Percentiles rank a stretch among this genome's conserved stretches.
Conservation (phyloP, 106 monocot genomes). For the Apostasia shenzhenica region DNA sequence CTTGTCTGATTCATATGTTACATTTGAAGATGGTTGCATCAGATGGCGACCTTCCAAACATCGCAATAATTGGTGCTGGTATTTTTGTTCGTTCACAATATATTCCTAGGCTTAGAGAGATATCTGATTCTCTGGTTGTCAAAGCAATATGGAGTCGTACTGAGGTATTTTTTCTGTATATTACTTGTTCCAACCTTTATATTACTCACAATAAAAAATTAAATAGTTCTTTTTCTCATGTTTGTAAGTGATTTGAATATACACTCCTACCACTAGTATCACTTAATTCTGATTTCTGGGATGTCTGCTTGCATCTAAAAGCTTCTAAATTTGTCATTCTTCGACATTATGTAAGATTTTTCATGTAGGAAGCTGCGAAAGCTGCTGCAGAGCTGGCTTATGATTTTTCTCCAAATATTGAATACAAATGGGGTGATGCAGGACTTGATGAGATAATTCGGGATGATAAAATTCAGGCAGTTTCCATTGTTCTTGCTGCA, state of each 20-base stretch:
- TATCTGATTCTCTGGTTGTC: conserved; percentile 40
- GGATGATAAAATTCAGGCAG: conserved; percentile 68
- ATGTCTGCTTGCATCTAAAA: too few relatives aligned
- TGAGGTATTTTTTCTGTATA: conserved; percentile 31
- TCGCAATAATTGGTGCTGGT: conserved; percentile 83
- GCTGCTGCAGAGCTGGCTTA: conserved; percentile 74
- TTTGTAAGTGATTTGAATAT: too few relatives aligned
- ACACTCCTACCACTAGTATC: too few relatives aligned
- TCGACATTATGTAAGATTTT: background rate
- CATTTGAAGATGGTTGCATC: background rate
- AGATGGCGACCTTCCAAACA: conserved; percentile 26
- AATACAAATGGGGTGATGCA: conserved; percentile 80
- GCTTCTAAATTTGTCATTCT: too few relatives aligned
- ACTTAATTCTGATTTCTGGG: too few relatives aligned
- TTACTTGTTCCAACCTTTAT: too few relatives aligned
- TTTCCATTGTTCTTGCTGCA: conserved; percentile 89
- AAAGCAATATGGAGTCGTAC: conserved; percentile 89
- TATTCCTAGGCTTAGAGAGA: conserved; percentile 78
- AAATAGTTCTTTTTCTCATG: too few relatives aligned
- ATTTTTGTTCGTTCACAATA: conserved; percentile 88
- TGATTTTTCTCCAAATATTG: conserved; percentile 67
- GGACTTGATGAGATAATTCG: conserved; percentile 80
- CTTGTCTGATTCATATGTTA: background rate
- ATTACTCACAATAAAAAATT: too few relatives aligned
- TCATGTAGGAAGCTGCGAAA: conserved; percentile 72